Percentiles rank a stretch among this genome's conserved stretches.
phyloP scores from a whole-genome alignment of 345 rosid genomes.

The Capsella bursapastoris region DNA sequence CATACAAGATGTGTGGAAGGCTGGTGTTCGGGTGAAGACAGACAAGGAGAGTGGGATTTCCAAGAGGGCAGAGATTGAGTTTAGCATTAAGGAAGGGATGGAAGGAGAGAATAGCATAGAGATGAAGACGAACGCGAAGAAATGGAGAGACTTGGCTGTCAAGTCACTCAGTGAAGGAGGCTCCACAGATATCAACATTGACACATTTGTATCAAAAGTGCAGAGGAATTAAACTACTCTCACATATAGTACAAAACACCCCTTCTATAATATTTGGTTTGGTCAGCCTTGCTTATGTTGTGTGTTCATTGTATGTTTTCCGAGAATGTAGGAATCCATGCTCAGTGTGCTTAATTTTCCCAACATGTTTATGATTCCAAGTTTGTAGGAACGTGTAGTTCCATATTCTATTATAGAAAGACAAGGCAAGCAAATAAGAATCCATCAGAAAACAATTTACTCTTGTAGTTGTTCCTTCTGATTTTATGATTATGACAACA shows the following conservation, averaged over 20 bases:
- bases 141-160: conserved; percentile 56
- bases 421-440: background rate
- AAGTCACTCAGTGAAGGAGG: too few species aligned
- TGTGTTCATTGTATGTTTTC: background rate
- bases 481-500: background rate
- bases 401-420: background rate
- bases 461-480: background rate
- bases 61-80: conserved; percentile 55
- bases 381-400: background rate
- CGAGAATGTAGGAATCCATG: background rate
- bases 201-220: conserved; percentile 42
- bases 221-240: conserved; percentile 5
- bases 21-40: conserved; percentile 57
- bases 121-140: conserved; percentile 47
- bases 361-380: background rate
- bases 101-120: conserved; percentile 50
- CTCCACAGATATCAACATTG: conserved; percentile 55
- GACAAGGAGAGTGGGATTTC: conserved; percentile 54
- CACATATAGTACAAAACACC: background rate
- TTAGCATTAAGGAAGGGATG: conserved; percentile 56
- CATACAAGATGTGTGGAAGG: conserved; percentile 61
- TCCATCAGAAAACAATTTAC: background rate
- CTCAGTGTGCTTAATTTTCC: background rate
- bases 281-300: background rate
- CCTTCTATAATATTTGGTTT: too few species aligned